These are phyloP conservation scores for Jaminaea rosea DNA, from an alignment of 1,284 basidiomycete genomes.

Conservation along the genomic window DNA sequence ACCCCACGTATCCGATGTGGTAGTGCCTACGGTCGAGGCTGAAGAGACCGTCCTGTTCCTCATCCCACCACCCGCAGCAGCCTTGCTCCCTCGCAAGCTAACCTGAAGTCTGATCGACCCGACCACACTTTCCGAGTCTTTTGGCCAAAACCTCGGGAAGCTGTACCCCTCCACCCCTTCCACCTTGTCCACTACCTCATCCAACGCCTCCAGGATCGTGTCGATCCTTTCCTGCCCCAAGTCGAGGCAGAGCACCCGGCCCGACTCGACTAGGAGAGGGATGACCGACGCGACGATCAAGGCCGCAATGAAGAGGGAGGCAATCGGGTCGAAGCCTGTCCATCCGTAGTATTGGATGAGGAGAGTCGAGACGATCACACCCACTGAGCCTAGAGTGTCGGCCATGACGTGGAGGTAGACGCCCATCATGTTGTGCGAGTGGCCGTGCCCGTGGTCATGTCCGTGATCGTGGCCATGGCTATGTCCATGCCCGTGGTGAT, in stretches of 20 bases:
- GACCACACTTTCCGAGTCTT: slow-evolving; percentile 73
- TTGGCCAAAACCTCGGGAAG: slow-evolving; percentile 86
- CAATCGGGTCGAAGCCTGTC: slow-evolving; percentile 98
- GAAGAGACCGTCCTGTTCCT: background rate
- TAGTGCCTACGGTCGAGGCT: slow-evolving; percentile 15
- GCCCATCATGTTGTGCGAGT: slow-evolving; percentile 99
- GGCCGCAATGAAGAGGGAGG: slow-evolving; percentile 88
- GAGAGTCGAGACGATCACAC: slow-evolving; percentile 95
- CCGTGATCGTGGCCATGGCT: slow-evolving; percentile 48
- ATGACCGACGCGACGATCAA: slow-evolving; percentile 91
- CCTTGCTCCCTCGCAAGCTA: slow-evolving; percentile 29
- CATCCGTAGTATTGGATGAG: slow-evolving; percentile 96
- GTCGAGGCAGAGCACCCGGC: slow-evolving; percentile 77
- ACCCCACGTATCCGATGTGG: slow-evolving; percentile 35
- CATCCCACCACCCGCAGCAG: slow-evolving; percentile 50
- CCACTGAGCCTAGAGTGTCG: slow-evolving; percentile 68
- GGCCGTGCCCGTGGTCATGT: slow-evolving; percentile 52
- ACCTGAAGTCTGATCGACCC: slow-evolving; percentile 60
- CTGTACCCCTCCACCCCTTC: slow-evolving; percentile 75
- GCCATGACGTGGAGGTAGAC: slow-evolving; percentile 67
- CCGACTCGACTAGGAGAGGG: slow-evolving; percentile 87
- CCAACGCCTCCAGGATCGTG: slow-evolving; percentile 63
- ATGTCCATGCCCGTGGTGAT: slow-evolving; percentile 50
- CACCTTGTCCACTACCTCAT: slow-evolving; percentile 55
- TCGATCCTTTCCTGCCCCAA: slow-evolving; percentile 61